Evolutionary conservation across 192 early-diverging fungal species (phyloP), one percentile per base, ranked within the genome.

Genomic region (Chytriomyces sp.): DNA sequence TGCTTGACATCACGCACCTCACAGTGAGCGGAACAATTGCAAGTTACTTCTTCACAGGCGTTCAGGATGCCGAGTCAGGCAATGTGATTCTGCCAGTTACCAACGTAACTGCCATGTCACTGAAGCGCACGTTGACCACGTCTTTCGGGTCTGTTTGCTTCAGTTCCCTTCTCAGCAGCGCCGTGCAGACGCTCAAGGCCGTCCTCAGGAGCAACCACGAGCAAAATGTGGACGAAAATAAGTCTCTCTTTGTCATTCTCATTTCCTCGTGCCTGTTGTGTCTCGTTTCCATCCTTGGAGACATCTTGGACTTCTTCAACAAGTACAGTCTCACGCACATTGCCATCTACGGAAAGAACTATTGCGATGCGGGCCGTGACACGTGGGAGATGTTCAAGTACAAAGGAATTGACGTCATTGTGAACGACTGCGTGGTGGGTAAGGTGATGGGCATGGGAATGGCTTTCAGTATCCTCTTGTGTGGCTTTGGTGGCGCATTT

Each of bases 301-400:
- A 86, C 49, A 70, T 95, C 34, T 81, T 95, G 73, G 88, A 90
- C 81, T 83, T 85, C 78, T 79, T 84, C 61, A 81, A 81, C 73
- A 81, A 76, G 86, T 99, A 95, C 80, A 93, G 95, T 0, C 97
- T 93, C 74, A 89, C 91, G 14, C 89, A 95, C 65, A 91, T 99
- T 5, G 96, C 59, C 19, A 63, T 77, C 59, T 78, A 76, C 54
- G 78, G 75, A 17, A 84, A 82, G 61, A 65, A 77, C 68, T 88
- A 82, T 74, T 86, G 82, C 69, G 28, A 63, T 39, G 86, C 83
- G 2, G 80, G 80, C 33, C 81, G 84, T 59, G 90, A 92, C 52
- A 97, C 97, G 14, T 99, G 94, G 95, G 78, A 76, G 19, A 59
- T 98, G 64, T 83, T 93, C 75, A 91, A 92, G 64, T 55, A 67